These are phyloP conservation scores for Apiospora arundinis DNA, from an alignment of 2,329 filamentous ascomycete genomes.

Conservation along the genomic window DNA sequence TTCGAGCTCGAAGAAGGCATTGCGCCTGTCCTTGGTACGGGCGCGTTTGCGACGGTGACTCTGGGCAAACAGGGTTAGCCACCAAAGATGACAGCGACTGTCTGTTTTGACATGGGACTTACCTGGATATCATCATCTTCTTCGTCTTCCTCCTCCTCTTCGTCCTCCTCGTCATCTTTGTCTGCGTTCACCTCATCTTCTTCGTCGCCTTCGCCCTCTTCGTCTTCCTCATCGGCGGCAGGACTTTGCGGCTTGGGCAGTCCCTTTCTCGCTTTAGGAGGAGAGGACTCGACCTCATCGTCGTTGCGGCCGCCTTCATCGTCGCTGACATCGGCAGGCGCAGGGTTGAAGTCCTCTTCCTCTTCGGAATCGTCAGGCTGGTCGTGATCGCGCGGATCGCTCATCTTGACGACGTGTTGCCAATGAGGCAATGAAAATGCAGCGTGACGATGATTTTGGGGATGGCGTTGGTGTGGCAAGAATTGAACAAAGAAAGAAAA, in stretches of 20 bases:
- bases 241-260: slow-evolving; percentile 38
- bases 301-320: slow-evolving; percentile 60
- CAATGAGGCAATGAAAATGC: background rate
- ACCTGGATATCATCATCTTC: slow-evolving; percentile 70
- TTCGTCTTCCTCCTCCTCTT: slow-evolving; percentile 54
- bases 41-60: slow-evolving; percentile 81
- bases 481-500: background rate
- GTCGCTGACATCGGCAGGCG: slow-evolving; percentile 75
- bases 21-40: slow-evolving; percentile 76
- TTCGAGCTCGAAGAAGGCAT: slow-evolving; percentile 95
- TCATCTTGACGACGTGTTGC: slow-evolving; percentile 46
- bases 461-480: background rate
- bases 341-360: slow-evolving; percentile 89
- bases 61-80: slow-evolving; percentile 40
- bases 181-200: slow-evolving; percentile 51
- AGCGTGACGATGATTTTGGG: background rate
- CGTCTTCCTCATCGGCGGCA: slow-evolving; percentile 47
- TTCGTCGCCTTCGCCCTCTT: slow-evolving; percentile 49
- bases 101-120: slow-evolving; percentile 30
- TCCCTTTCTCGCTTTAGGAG: slow-evolving; percentile 29
- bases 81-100: background rate
- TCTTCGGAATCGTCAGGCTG: slow-evolving; percentile 66
- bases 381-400: slow-evolving; percentile 56
- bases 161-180: slow-evolving; percentile 52
- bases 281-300: slow-evolving; percentile 32